These are phyloP conservation scores for Fragaria ananassa DNA, from an alignment of 306 rosid species.

Conservation along the genomic window DNA sequence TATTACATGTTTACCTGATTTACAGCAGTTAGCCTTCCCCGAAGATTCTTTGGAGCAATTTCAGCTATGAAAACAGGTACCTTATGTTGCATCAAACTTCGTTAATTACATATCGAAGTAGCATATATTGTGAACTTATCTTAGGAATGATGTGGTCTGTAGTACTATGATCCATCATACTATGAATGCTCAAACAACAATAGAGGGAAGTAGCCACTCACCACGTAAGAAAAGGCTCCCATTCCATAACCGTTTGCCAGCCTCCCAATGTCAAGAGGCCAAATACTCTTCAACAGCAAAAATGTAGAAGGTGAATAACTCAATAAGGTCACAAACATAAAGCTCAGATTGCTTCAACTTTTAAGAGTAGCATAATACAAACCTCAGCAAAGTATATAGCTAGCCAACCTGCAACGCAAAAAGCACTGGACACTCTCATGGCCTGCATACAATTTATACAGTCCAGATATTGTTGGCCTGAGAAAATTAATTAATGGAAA, in stretches of 20 bases:
- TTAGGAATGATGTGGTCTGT: not conserved
- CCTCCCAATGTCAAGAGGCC: conserved; percentile 79
- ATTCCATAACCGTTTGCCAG: conserved; percentile 90
- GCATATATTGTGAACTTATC: not conserved
- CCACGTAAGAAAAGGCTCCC: conserved; percentile 93
- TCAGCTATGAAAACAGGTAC: conserved; percentile 90
- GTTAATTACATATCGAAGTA: not conserved
- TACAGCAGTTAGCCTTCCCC: conserved; percentile 75
- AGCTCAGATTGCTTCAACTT: not conserved
- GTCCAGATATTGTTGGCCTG: not conserved
- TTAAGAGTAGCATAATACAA: conserved; percentile 1
- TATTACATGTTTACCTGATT: conserved; percentile 59
- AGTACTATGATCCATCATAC: not conserved
- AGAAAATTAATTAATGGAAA: not conserved
- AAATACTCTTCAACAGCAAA: conserved; percentile 40
- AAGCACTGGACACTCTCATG: conserved; percentile 3
- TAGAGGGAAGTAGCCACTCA: conserved; percentile 11
- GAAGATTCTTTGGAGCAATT: conserved; percentile 84
- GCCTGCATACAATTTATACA: conserved; percentile 40
- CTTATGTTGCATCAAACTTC: conserved; percentile 32
- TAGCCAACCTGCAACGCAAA: conserved; percentile 9
- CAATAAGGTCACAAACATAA: conserved; percentile 11
- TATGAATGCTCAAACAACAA: not conserved
- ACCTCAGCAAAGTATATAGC: conserved; percentile 61
- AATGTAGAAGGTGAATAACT: conserved; percentile 9